These are phyloP conservation scores for Ulmus americana DNA, from an alignment of 331 rosid species.

Conservation along the genomic window DNA sequence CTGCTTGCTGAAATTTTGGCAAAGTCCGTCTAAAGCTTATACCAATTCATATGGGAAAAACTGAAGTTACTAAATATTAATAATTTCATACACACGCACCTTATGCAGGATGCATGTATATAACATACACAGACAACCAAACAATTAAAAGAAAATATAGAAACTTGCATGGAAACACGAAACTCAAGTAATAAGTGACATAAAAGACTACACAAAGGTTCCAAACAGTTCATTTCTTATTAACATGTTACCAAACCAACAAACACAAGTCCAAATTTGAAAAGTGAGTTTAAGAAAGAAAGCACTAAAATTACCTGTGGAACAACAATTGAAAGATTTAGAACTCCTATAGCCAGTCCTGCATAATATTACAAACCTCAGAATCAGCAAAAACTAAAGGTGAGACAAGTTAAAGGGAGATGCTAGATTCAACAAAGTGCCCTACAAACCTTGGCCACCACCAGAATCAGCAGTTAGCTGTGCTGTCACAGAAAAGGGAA, in stretches of 20 bases:
- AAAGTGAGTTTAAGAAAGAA: slow-evolving; percentile 5
- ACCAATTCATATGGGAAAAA: background rate
- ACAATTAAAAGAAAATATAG: too few species aligned
- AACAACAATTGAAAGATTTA: slow-evolving; percentile 91
- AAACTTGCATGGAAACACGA: background rate
- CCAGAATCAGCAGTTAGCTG: slow-evolving; percentile 91
- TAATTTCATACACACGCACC: background rate
- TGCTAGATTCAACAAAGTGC: slow-evolving; percentile 14
- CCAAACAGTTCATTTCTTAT: background rate
- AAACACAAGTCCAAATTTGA: slow-evolving; percentile 8
- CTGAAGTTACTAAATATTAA: background rate
- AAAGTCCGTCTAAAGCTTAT: background rate
- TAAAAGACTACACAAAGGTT: too few species aligned
- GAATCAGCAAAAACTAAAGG: slow-evolving; percentile 17
- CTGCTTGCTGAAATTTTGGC: background rate
- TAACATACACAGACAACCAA: too few species aligned
- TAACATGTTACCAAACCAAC: slow-evolving; percentile 4
- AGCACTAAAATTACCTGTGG: slow-evolving; percentile 70
- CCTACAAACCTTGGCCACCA: slow-evolving; percentile 81
- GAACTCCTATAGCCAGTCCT: slow-evolving; percentile 98
- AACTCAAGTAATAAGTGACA: background rate
- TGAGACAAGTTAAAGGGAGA: slow-evolving; percentile 10
- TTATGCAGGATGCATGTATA: too few species aligned
- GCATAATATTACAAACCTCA: slow-evolving; percentile 33
- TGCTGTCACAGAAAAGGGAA: slow-evolving; percentile 88